Evolutionary conservation across 2,329 filamentous ascomycete species (phyloP).

Genomic region (Ophiostoma sp.): DNA sequence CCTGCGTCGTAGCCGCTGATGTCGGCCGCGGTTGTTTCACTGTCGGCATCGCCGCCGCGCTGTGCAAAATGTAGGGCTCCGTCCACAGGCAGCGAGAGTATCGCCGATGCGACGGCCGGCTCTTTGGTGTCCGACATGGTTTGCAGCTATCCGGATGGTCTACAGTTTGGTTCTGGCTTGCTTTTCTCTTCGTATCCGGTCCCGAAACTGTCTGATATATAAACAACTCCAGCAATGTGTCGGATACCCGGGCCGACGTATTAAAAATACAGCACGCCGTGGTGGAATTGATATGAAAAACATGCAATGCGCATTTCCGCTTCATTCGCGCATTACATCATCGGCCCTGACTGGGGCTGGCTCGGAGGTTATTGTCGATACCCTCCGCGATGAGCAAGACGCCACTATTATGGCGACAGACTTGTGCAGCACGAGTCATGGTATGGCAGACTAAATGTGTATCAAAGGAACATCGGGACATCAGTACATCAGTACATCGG

Average conservation of each 20-base stretch:
- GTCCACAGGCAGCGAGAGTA: neutral
- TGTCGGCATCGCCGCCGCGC: slow-evolving; percentile 25
- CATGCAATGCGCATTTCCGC: slow-evolving; percentile 22
- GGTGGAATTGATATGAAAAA: slow-evolving; percentile 24
- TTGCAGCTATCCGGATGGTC: neutral
- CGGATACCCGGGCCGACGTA: neutral
- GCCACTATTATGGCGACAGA: slow-evolving; percentile 23
- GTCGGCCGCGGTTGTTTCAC: slow-evolving; percentile 1
- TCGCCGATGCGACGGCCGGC: neutral
- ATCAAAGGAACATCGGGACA: neutral
- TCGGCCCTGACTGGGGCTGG: neutral
- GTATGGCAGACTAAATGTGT: slow-evolving; percentile 4
- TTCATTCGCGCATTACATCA: neutral
- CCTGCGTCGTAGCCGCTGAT: slow-evolving; percentile 32
- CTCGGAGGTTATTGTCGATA: slow-evolving; percentile 22
- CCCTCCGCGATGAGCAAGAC: slow-evolving; percentile 26
- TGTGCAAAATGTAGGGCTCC: slow-evolving; percentile 6
- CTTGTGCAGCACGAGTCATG: slow-evolving; percentile 3
- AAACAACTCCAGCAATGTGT: neutral
- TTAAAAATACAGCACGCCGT: neutral
- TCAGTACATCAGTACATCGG: neutral
- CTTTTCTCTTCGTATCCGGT: neutral
- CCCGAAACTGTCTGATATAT: neutral
- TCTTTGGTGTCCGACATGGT: slow-evolving; percentile 9
- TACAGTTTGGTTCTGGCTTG: neutral